phyloP scores from a whole-genome alignment of 345 rosid genomes.

The Brassica carinata region DNA sequence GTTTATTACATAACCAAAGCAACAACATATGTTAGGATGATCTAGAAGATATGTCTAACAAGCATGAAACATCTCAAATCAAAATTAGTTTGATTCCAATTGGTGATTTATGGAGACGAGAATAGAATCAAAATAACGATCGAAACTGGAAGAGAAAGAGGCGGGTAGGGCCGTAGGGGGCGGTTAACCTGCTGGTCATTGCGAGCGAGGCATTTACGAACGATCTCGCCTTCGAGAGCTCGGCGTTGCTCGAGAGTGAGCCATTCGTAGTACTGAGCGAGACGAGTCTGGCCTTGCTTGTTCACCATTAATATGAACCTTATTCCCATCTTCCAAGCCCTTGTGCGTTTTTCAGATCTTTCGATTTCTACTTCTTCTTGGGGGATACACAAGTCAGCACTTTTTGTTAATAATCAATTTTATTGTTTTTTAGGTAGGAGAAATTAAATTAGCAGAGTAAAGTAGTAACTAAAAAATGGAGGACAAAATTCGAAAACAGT shows the following conservation, averaged over 20 bases:
- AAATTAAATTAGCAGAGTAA: too few relatives aligned
- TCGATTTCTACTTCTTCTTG: background rate
- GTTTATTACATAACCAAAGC: conserved; percentile 17
- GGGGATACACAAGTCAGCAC: conserved; percentile 5
- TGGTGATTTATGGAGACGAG: conserved; percentile 1
- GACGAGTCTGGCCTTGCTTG: conserved; percentile 98
- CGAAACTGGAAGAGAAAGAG: conserved; percentile 1
- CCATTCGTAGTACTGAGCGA: conserved; percentile 98
- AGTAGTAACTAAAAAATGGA: too few relatives aligned
- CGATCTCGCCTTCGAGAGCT: conserved; percentile 98
- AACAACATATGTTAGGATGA: background rate
- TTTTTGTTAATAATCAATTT: background rate
- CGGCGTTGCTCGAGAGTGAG: conserved; percentile 98
- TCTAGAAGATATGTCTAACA: background rate
- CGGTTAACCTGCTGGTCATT: conserved; percentile 77
- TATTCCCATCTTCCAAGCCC: conserved; percentile 64
- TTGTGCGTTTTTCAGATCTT: conserved; percentile 6
- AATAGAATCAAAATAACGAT: background rate
- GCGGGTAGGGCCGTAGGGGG: background rate
- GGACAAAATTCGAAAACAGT: too few relatives aligned
- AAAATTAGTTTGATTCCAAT: too few relatives aligned
- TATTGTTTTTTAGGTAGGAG: background rate
- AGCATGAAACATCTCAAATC: too few relatives aligned
- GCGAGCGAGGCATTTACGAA: conserved; percentile 99
- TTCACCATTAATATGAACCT: conserved; percentile 97